Percentiles rank a stretch among this genome's conserved stretches.
These are phyloP conservation scores for Nannochloris sp. DNA, from an alignment of 139 green algal species.

Conservation along the genomic window DNA sequence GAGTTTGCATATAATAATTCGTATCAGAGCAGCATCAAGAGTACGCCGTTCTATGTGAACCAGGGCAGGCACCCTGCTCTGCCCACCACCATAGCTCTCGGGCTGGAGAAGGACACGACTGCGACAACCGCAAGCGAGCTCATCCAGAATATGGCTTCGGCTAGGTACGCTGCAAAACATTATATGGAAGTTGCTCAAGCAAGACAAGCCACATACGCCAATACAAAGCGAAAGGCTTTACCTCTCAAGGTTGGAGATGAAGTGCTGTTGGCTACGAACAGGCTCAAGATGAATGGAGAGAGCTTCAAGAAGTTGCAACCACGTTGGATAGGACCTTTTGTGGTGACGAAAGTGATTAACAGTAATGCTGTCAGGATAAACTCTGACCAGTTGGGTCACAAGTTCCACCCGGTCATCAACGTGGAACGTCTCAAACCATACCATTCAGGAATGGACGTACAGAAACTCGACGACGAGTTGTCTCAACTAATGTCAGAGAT, in stretches of 20 bases:
- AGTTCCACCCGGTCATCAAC: neutral
- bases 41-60: too few species aligned
- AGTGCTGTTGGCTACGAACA: constrained; percentile 1
- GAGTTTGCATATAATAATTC: too few species aligned
- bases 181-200: neutral
- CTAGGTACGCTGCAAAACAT: neutral
- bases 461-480: neutral
- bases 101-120: too few species aligned
- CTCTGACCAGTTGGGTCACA: neutral
- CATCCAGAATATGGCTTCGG: neutral
- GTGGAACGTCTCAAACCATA: neutral
- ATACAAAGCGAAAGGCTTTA: neutral
- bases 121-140: neutral
- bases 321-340: neutral
- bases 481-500: neutral
- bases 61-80: too few species aligned
- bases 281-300: neutral
- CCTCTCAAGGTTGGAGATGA: neutral
- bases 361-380: neutral
- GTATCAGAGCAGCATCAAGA: too few species aligned
- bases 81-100: too few species aligned
- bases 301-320: neutral
- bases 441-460: neutral
- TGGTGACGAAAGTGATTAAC: neutral
- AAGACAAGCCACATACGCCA: neutral